Conservation (phyloP, 202 grass and related monocot genomes). For the Setaria italica region DNA sequence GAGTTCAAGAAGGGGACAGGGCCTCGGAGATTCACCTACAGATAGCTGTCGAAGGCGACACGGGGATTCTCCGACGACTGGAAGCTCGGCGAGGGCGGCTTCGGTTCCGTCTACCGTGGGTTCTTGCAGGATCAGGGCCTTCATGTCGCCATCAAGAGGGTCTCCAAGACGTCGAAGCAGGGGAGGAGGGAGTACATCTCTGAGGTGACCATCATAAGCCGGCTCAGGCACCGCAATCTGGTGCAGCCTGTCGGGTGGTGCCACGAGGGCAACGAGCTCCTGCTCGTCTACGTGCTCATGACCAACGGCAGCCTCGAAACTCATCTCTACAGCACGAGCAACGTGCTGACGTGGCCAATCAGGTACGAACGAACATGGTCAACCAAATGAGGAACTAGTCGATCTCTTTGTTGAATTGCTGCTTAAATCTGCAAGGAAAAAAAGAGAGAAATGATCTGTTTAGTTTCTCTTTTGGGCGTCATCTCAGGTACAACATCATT, state of each 20-base stretch:
- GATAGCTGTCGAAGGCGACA: slow-evolving; percentile 45
- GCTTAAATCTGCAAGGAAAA: neutral
- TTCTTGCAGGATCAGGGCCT: slow-evolving; percentile 15
- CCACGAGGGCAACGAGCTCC: slow-evolving; percentile 35
- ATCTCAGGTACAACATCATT: slow-evolving; percentile 37
- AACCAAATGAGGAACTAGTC: neutral
- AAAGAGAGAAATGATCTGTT: neutral
- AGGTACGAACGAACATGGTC: neutral
- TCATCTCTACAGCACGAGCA: slow-evolving; percentile 21
- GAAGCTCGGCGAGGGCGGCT: slow-evolving; percentile 40
- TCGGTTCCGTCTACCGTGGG: slow-evolving; percentile 50
- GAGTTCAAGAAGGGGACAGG: slow-evolving; percentile 1
- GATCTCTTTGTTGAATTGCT: neutral
- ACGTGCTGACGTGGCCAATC: slow-evolving; percentile 19
- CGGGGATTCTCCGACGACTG: slow-evolving; percentile 53
- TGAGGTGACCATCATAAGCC: slow-evolving; percentile 37
- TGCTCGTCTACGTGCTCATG: slow-evolving; percentile 33
- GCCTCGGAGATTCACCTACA: slow-evolving; percentile 42
- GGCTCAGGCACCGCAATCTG: slow-evolving; percentile 4
- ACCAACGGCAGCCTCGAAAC: slow-evolving; percentile 38
- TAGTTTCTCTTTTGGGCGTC: neutral
- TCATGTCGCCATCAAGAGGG: slow-evolving; percentile 52
- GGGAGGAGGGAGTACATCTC: slow-evolving; percentile 42
- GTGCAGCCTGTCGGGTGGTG: slow-evolving; percentile 48
- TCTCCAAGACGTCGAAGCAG: slow-evolving; percentile 48